A percentile compares a stretch with the other conserved stretches of the same genome.
Conservation (phyloP, 2,329 filamentous ascomycete species). For the Daldinia sp. region DNA sequence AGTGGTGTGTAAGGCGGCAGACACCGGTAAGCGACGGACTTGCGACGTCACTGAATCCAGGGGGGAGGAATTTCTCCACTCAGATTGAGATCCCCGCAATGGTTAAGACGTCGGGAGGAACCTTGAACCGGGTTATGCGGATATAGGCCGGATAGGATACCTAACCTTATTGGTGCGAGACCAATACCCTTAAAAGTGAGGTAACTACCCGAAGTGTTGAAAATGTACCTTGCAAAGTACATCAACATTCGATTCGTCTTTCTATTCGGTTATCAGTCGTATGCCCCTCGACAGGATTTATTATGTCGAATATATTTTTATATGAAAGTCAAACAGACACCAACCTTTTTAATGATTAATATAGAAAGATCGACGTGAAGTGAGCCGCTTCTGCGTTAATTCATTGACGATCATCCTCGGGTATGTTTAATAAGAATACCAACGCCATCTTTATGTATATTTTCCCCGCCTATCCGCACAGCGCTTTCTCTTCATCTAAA, state of each 20-base stretch:
- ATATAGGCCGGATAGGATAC: neutral
- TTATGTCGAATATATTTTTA: neutral
- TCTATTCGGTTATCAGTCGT: neutral
- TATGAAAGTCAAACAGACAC: neutral
- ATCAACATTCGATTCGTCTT: no score
- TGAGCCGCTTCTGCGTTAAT: constrained; percentile 8
- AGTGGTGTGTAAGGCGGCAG: neutral
- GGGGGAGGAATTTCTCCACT: constrained; percentile 4
- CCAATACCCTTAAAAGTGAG: no score
- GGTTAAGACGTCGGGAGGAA: neutral
- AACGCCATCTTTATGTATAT: constrained; percentile 28
- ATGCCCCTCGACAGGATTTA: no score
- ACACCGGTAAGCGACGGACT: neutral
- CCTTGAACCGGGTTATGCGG: neutral
- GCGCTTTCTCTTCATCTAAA: neutral
- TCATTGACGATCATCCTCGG: constrained; percentile 1
- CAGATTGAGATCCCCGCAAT: constrained; percentile 1
- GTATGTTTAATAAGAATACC: constrained; percentile 12
- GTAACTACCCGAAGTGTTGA: neutral
- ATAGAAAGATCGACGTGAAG: constrained; percentile 22
- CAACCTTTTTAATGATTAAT: neutral
- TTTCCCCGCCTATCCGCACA: neutral
- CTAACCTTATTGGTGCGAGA: neutral
- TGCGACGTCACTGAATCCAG: constrained; percentile 29
- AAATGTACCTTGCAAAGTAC: no score